Base-by-base conservation (phyloP, 2,329 filamentous ascomycete genomes). In the Penicillium sp. region DNA sequence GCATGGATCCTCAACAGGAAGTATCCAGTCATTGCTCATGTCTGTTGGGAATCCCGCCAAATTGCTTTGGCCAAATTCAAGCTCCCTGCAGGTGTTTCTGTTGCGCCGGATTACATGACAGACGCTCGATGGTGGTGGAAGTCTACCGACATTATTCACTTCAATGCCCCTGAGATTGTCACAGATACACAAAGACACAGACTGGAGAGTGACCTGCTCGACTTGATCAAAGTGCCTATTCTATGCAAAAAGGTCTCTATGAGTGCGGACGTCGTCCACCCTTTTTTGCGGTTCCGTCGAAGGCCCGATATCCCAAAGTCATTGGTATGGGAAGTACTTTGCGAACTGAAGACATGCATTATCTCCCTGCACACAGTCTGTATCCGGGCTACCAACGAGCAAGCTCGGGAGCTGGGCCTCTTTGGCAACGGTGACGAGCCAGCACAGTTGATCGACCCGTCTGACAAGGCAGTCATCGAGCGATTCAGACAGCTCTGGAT, bases 391-490 rank as follows among this genome's bases (percentile, higher is more conserved):
- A 56, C 47, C 13, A 37, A 13, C 3, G 38, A 56, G 40, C 38
- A 56, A n/a, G 47, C 54, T 17, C 29, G 31, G 3, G 27, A 21
- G n/a, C 15, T 35, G 31, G 38, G 40, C 23, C 40, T 56, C 17
- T 56, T 56, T 45, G 48, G 48, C 27, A 19, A 41, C 17, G 53
- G 53, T 13, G 54, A 45, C 10, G 54, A 52, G 31, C 40, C 47
- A n/a, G 23, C 40, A 27, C 38, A 45, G 40, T 35, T 56, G 40
- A 29, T 56, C 5, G 31, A 56, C 35, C 54, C 54, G 2, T 38
- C 15, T 19, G 47, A 56, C 8, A 29, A 23, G 21, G 8, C 31
- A 43, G 6, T 27, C 13, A 19, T 56, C 31, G 6, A 31, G 5
- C 29, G 25, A 6, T 52, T 37, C 31, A 45, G 29, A 38, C 23